Base-by-base conservation (phyloP, 2,329 filamentous ascomycete species). In the Arthrobotrys musiformis region DNA sequence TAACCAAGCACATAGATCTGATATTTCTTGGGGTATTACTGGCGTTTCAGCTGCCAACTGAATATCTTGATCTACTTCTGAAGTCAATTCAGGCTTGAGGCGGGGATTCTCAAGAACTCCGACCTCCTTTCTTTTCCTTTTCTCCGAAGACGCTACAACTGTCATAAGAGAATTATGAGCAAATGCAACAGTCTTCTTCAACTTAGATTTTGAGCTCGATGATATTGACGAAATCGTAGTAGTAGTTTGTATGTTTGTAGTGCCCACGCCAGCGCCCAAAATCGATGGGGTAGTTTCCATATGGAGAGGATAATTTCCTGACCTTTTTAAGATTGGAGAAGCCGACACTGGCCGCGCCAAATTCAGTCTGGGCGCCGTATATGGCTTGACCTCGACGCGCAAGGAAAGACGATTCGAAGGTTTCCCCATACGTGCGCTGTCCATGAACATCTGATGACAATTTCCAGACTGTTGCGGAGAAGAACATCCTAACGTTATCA, bases 341-440 rank as follows among this genome's bases (percentile, higher is more conserved):
- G 26, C 11, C 22, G 48, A 17, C 2, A 30, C 6, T 22, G 35
- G 13, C 11, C 40, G 61, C 3, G 26, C 6, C 13, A 5, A 5
- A 8, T 30, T 50, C 50, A 17, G 26, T 7, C 15, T 64, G 4
- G 42, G 42, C 3, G 17, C 17, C 26, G 60, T 42, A 22, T 48
- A 50, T 54, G 61, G 61, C 19, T 66, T 66, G n/a, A 66, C 44
- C 22, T 66, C 61, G 35, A 66, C 26, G 15, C 61, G 61, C 26
- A 66, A 28, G 19, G 60, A 48, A 22, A 64, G 42, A 5, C 42
- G 40, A 28, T 66, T 54, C 11, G 28, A 4, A 7, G 17, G n/a
- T 19, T 35, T 26, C n/a, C 44, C 35, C 7, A 40, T 24, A 15
- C 26, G n/a, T n/a, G n/a, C n/a, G n/a, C n/a, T 40, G 15, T 35